Evolutionary conservation across 2,329 filamentous ascomycete species (phyloP), one percentile per base, ranked within the genome.

Genomic region (Sphaerostilbella broomeana): DNA sequence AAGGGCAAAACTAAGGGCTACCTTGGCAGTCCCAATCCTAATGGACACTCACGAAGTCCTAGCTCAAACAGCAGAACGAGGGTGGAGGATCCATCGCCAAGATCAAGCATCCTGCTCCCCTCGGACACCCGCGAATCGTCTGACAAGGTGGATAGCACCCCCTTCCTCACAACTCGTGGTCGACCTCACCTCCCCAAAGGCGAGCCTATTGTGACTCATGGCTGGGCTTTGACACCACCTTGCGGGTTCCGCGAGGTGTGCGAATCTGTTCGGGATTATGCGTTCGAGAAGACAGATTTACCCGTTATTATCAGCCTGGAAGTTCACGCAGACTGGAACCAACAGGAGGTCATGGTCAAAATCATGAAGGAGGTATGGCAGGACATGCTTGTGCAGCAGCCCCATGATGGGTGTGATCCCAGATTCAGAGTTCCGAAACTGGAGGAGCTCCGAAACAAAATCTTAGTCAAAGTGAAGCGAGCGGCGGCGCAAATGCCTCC

Each of bases 311-410:
- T 97, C 48, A 95, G 88, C 58, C 72, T 97, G 5, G 92, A 98
- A 61, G 86, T 97, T 0, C 90, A 97, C 59, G 83, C 87, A 11
- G 77, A 82, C 45, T 67, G 73, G 2, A 78, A 85, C 38, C 90
- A 97, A 60, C 92, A 98, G 60, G 79, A 87, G 47, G 74, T 84
- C 35, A 95, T 97, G 86, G 89, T 95, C 9, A 76, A 85, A 40
- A 94, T 97, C 47, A 95, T 98, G 84, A 80, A 80, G 48, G 79
- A 95, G 50, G 83, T 86, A 47, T 98, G 89, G 88, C 75, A 73
- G 27, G 80, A 76, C 0, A 65, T 84, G 52, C 69, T 97, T 5
- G 69, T 95, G 9, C 80, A 86, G 16, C 52, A 64, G 38, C 65
- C 65, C 25, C 71, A 64, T 15, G 68, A 73, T 15, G 62, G 68